phyloP scores from a whole-genome alignment of 768 basidiomycete species.

The Tephrocybe sp. region DNA sequence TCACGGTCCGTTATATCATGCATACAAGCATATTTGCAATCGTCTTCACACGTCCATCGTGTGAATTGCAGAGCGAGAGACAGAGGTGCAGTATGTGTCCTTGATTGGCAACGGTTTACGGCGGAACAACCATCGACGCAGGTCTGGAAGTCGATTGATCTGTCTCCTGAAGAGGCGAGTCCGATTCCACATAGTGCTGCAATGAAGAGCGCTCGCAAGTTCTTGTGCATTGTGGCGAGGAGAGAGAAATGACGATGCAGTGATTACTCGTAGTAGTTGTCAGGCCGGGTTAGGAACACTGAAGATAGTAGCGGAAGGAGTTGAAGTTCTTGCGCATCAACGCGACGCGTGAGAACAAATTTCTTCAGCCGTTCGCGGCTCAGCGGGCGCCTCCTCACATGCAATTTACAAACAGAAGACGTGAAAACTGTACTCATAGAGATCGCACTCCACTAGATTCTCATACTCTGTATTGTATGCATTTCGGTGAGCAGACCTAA shows the following conservation, averaged over 20 bases:
- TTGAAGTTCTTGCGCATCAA: not conserved
- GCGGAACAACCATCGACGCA: conserved; percentile 49
- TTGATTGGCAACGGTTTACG: conserved; percentile 37
- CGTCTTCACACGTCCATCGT: conserved; percentile 83
- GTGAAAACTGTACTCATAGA: too few species aligned
- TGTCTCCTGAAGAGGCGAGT: conserved; percentile 64
- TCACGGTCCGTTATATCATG: conserved; percentile 69
- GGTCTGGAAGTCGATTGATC: conserved; percentile 47
- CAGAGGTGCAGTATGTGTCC: conserved; percentile 30
- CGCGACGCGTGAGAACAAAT: conserved; percentile 5
- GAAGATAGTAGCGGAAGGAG: not conserved
- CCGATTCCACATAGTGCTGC: not conserved
- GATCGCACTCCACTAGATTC: too few species aligned
- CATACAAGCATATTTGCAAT: conserved; percentile 92
- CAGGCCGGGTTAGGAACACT: too few species aligned
- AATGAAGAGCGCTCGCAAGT: conserved; percentile 4
- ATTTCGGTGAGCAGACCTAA: too few species aligned
- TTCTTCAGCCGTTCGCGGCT: not conserved
- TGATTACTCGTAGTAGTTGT: too few species aligned
- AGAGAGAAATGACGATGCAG: not conserved
- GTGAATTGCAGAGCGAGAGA: conserved; percentile 64
- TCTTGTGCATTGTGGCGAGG: conserved; percentile 9
- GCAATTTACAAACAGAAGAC: not conserved
- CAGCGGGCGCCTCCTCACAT: not conserved
- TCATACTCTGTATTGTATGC: too few species aligned